Conservation (phyloP, 164 flowering plant species). For the Magnolia kwangsiensis region DNA sequence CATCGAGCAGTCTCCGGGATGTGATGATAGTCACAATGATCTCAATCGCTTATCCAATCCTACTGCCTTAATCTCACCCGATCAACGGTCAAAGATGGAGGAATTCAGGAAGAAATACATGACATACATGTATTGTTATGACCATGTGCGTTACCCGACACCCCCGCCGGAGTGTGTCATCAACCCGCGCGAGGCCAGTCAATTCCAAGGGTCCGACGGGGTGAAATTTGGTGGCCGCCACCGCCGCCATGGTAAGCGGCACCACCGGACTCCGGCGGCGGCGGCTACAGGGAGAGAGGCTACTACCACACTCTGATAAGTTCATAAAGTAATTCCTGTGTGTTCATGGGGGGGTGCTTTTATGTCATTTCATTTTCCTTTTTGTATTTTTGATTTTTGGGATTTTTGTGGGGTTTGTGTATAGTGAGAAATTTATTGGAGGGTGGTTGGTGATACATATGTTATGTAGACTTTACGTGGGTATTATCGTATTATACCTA, state of each 20-base stretch:
- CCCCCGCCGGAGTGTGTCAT: conserved; percentile 67
- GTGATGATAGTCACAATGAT: conserved; percentile 26
- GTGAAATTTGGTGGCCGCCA: conserved; percentile 59
- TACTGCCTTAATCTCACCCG: conserved; percentile 27
- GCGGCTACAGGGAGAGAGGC: conserved; percentile 4
- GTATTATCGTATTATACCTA: not conserved
- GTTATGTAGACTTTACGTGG: not conserved
- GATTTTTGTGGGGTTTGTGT: not conserved
- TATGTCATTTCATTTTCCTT: not conserved
- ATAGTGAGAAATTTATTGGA: conserved; percentile 4
- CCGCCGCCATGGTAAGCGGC: conserved; percentile 44
- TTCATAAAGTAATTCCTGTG: not conserved
- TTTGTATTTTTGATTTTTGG: not conserved
- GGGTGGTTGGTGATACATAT: conserved; percentile 1
- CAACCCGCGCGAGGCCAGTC: conserved; percentile 46
- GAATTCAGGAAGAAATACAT: conserved; percentile 59
- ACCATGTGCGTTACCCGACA: conserved; percentile 47
- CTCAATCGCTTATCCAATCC: conserved; percentile 1
- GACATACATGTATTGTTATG: conserved; percentile 91
- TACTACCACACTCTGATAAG: not conserved
- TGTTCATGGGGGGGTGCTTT: not conserved
- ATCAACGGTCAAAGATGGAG: conserved; percentile 47
- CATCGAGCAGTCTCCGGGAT: conserved; percentile 40
- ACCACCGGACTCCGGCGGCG: conserved; percentile 28
- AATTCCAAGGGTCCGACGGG: conserved; percentile 50